Base-by-base conservation (phyloP, 179 eudicot genomes). In the Amaranthus tricolor region DNA sequence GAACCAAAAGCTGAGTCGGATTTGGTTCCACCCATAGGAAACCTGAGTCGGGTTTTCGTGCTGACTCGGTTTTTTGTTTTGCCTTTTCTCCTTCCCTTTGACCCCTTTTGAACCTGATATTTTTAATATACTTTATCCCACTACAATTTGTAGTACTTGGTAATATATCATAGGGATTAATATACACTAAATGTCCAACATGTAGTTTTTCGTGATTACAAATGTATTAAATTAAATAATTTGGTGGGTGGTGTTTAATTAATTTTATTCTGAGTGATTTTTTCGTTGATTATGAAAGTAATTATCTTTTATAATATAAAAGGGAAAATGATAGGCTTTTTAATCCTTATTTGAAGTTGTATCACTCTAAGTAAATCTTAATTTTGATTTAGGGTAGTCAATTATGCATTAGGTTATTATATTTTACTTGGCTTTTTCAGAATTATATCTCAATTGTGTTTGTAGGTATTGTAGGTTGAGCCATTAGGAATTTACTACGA, bases 391-490 rank as follows among this genome's bases (percentile, higher is more conserved):
- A 58, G 15, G n/a, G 5, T n/a, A 55, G 59, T 13, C 17, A 7
- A 55, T 2, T 13, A 55, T 13, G 59, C n/a, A 12, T 55, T 55
- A 6, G 59, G 17, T 55, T 55, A 1, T 55, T 55, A 55, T 12
- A 6, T n/a, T n/a, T n/a, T n/a, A n/a, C n/a, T n/a, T n/a, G n/a
- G n/a, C n/a, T n/a, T n/a, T n/a, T n/a, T n/a, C n/a, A n/a, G n/a
- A 47, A 44, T 1, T 64, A 55, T 31, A 15, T 52, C 54, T 56
- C 40, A 50, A 50, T 76, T 76, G 53, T 20, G 11, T 76, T 68
- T 62, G 52, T 58, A 72, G 83, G 83, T 64, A 45, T 50, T 44
- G 70, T 57, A 71, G 63, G 44, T 24, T 66, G 77, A 72, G 72
- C 73, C 66, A n/a, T 71, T 56, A 6, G 44, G 62, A 21, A 49